A percentile compares a stretch with the other conserved stretches of the same genome.
phyloP scores from a whole-genome alignment of 2,329 filamentous ascomycete species.

The Penicillium sp. region DNA sequence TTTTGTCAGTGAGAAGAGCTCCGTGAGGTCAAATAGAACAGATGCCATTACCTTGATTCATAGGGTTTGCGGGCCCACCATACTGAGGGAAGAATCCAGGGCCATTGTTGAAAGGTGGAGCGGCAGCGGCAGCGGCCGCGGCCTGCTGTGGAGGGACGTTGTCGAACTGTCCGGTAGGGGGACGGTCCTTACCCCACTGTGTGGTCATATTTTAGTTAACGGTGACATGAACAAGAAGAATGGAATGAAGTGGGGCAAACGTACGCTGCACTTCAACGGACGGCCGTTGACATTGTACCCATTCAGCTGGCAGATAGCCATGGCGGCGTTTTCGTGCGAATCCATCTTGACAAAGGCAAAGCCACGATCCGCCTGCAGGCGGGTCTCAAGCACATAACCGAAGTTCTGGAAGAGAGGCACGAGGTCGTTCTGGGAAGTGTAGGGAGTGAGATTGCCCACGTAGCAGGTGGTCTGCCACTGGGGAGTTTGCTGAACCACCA shows the following conservation, averaged over 20 bases:
- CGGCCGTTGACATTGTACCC: constrained; percentile 97
- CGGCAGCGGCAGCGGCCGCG: constrained; percentile 31
- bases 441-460: constrained; percentile 93
- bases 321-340: constrained; percentile 92
- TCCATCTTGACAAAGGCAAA: constrained; percentile 99
- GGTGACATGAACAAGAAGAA: constrained; percentile 14
- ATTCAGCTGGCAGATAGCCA: constrained; percentile 96
- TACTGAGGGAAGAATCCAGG: constrained; percentile 92
- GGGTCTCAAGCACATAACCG: constrained; percentile 92
- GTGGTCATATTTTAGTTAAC: constrained; percentile 14
- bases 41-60: constrained; percentile 51
- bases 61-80: constrained; percentile 60
- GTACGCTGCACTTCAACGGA: constrained; percentile 95
- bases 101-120: constrained; percentile 60
- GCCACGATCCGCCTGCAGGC: constrained; percentile 94
- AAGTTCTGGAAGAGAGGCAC: constrained; percentile 99
- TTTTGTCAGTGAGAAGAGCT: constrained; percentile 4
- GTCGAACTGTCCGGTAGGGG: constrained; percentile 74
- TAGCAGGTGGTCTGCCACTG: constrained; percentile 99
- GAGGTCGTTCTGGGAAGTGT: constrained; percentile 92
- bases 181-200: constrained; percentile 99
- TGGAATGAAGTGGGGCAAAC: constrained; percentile 38
- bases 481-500: constrained; percentile 90
- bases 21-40: neutral
- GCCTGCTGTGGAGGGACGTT: constrained; percentile 76